Percentiles rank a stretch among this genome's conserved stretches.
Conservation (phyloP, 2,329 filamentous ascomycete genomes). For the Chalara sp. region DNA sequence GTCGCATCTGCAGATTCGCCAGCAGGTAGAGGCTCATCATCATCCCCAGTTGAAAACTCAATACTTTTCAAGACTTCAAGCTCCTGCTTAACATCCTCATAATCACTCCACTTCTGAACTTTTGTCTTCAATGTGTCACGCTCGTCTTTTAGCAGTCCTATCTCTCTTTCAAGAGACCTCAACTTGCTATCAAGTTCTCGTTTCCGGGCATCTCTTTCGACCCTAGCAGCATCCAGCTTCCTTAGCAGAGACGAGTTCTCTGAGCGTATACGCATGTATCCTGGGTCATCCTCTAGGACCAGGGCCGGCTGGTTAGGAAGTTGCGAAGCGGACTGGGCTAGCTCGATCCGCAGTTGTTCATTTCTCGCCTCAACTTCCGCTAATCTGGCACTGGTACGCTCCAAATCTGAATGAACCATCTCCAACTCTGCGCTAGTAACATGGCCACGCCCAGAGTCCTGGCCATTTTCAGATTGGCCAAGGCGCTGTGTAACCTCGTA, state of each 20-base stretch:
- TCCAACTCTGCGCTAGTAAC: slow-evolving; percentile 88
- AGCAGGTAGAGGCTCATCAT: slow-evolving; percentile 53
- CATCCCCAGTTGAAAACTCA: slow-evolving; percentile 87
- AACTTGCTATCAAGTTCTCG: slow-evolving; percentile 69
- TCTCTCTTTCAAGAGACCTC: slow-evolving; percentile 73
- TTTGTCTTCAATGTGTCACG: slow-evolving; percentile 73
- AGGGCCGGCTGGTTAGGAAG: slow-evolving; percentile 52
- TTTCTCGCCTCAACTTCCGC: slow-evolving; percentile 92
- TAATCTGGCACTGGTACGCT: slow-evolving; percentile 78
- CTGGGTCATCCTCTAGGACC: slow-evolving; percentile 79
- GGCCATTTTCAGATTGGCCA: slow-evolving; percentile 61
- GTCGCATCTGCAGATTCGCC: slow-evolving; percentile 27
- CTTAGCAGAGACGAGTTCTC: slow-evolving; percentile 90
- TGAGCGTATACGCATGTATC: slow-evolving; percentile 78
- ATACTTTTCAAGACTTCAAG: slow-evolving; percentile 96
- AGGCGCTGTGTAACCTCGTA: slow-evolving; percentile 94
- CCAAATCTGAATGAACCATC: slow-evolving; percentile 85
- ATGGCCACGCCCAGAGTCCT: slow-evolving; percentile 50
- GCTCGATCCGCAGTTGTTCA: slow-evolving; percentile 82
- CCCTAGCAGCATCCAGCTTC: slow-evolving; percentile 75
- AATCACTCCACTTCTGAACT: slow-evolving; percentile 85
- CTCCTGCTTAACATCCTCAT: slow-evolving; percentile 94
- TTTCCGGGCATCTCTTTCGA: slow-evolving; percentile 78
- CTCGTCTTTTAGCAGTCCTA: slow-evolving; percentile 68
- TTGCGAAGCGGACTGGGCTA: slow-evolving; percentile 81